Conservation (phyloP, 108 stramenopile genomes). For the Nitzschia sp. region DNA sequence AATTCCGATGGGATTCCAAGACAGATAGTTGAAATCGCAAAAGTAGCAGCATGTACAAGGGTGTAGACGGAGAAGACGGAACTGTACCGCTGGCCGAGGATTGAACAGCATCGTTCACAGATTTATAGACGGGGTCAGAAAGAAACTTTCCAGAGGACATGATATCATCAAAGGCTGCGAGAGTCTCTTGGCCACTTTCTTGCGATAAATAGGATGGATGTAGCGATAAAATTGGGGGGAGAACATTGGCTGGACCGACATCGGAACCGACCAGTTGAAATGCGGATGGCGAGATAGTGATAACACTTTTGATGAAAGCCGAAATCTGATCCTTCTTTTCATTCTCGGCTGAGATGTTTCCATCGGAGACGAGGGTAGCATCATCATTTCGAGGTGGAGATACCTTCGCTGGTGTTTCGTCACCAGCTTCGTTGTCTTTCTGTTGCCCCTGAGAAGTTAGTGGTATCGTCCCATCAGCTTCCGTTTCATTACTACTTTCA, state of each 20-base stretch:
- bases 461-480: not conserved
- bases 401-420: conserved; percentile 6
- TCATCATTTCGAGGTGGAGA: not conserved
- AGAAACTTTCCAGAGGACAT: conserved; percentile 15
- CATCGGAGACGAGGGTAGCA: not conserved
- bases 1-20: conserved; percentile 11
- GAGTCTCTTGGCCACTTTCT: conserved; percentile 25
- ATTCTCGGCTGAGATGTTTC: not conserved
- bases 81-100: conserved; percentile 7
- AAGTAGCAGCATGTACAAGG: conserved; percentile 28
- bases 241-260: not conserved
- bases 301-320: conserved; percentile 12
- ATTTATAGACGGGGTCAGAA: conserved; percentile 7
- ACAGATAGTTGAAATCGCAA: conserved; percentile 24
- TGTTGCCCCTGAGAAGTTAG: not conserved
- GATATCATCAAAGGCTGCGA: conserved; percentile 29
- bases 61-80: not conserved
- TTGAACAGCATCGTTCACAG: conserved; percentile 23
- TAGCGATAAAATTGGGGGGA: conserved; percentile 8
- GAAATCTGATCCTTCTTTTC: not conserved
- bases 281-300: conserved; percentile 18
- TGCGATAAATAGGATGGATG: conserved; percentile 15
- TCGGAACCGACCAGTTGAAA: conserved; percentile 2
- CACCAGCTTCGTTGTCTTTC: not conserved
- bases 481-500: not conserved